Conservation (phyloP, 1,139 yeast species). For the Nadsonia commutata region DNA sequence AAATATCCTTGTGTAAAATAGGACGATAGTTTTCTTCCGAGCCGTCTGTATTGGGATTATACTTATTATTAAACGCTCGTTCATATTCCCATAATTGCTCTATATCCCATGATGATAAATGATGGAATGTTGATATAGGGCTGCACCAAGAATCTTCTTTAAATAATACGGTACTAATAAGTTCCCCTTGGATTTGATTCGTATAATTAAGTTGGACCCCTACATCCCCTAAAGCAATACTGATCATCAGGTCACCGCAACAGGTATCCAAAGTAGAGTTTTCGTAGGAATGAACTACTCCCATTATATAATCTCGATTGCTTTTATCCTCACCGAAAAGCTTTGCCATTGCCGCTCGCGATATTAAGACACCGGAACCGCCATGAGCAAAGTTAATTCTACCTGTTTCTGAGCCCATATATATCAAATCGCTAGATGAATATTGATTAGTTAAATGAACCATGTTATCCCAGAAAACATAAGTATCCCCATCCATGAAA, state of each 20-base stretch:
- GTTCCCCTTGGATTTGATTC: conserved; percentile 5
- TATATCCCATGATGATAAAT: conserved; percentile 19
- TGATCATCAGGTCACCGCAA: conserved; percentile 26
- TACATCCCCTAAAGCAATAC: no score
- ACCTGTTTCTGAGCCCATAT: conserved; percentile 21
- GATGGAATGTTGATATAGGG: conserved; percentile 24
- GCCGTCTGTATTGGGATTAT: no score
- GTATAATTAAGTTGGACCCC: no score
- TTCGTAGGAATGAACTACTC: conserved; percentile 15
- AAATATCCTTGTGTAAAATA: conserved; percentile 20
- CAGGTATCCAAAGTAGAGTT: conserved; percentile 16
- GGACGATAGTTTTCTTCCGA: no score
- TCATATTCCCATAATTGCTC: conserved; percentile 25
- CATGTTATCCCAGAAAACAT: conserved; percentile 18
- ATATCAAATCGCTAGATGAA: conserved; percentile 16
- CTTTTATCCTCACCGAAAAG: conserved; percentile 12
- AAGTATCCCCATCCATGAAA: conserved; percentile 26
- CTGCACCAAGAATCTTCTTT: conserved; percentile 19
- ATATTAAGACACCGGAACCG: conserved; percentile 25
- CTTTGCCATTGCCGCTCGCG: conserved; percentile 19
- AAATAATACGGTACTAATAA: conserved; percentile 4
- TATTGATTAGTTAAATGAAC: conserved; percentile 15
- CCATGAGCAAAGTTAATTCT: conserved; percentile 24
- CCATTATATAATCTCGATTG: conserved; percentile 10
- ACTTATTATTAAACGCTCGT: no score